Conservation (phyloP, 441 rosid species). For the Kokia cookei region DNA sequence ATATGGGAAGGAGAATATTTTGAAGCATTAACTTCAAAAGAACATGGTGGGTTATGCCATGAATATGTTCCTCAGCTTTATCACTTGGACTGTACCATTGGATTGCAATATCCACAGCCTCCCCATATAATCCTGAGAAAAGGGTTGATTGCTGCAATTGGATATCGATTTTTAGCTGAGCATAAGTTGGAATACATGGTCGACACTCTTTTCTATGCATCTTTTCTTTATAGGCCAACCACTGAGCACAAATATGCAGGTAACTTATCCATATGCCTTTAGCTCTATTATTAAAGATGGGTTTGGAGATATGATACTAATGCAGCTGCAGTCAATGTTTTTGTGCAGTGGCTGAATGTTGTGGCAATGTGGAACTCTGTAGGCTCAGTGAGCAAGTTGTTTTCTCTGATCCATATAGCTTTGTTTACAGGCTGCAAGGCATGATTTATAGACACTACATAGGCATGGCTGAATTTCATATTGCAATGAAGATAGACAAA, state of each 20-base stretch:
- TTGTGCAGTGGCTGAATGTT: slow-evolving; percentile 80
- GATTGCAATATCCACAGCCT: slow-evolving; percentile 80
- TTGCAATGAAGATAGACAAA: slow-evolving; percentile 48
- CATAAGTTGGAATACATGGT: slow-evolving; percentile 52
- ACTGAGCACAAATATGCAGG: slow-evolving; percentile 73
- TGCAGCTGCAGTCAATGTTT: slow-evolving; percentile 4
- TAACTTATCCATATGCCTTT: slow-evolving; percentile 5
- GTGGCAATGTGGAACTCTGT: slow-evolving; percentile 87
- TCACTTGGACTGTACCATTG: slow-evolving; percentile 77
- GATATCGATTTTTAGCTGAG: slow-evolving; percentile 63
- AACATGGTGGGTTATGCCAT: slow-evolving; percentile 57
- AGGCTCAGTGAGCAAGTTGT: slow-evolving; percentile 89
- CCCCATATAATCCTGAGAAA: slow-evolving; percentile 84
- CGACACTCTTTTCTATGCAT: slow-evolving; percentile 65
- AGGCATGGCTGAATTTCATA: slow-evolving; percentile 3
- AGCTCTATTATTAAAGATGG: neutral
- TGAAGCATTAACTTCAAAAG: slow-evolving; percentile 55
- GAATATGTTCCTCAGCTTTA: slow-evolving; percentile 84
- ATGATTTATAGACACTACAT: neutral
- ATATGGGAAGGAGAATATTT: slow-evolving; percentile 85
- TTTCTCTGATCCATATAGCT: slow-evolving; percentile 79
- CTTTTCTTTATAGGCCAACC: slow-evolving; percentile 55
- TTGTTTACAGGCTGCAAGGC: neutral
- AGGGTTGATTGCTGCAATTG: slow-evolving; percentile 73
- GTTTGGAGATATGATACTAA: slow-evolving; percentile 7